A percentile compares a stretch with the other conserved stretches of the same genome.
Conservation (phyloP, 176 grass and related monocot species). For the Musa itinerans region DNA sequence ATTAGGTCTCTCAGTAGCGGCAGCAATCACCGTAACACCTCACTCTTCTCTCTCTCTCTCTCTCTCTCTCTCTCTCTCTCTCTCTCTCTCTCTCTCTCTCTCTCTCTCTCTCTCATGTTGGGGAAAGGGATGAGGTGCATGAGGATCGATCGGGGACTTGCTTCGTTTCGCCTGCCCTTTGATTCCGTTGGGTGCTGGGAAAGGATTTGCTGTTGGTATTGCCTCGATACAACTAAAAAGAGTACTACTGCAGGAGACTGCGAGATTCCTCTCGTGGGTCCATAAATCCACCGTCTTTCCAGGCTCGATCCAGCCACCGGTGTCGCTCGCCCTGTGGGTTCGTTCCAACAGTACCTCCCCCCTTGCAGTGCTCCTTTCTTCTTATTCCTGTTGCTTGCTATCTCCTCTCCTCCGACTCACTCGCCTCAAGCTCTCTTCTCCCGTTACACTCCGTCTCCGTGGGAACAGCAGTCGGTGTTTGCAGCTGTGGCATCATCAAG, state of each 20-base stretch:
- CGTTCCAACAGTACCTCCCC: neutral
- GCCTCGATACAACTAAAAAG: neutral
- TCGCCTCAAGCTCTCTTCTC: too few species aligned
- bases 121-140: too few species aligned
- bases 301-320: too few species aligned
- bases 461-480: slow-evolving; percentile 2
- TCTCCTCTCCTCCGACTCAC: neutral
- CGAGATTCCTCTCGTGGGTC: neutral
- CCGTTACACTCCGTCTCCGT: neutral
- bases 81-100: too few species aligned
- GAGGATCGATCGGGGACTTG: too few species aligned
- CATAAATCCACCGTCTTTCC: neutral
- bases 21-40: too few species aligned
- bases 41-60: too few species aligned
- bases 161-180: neutral
- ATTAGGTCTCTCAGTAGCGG: too few species aligned
- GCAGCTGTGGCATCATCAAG: slow-evolving; percentile 21
- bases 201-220: neutral
- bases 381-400: neutral
- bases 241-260: neutral
- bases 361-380: neutral
- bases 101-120: too few species aligned
- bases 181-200: slow-evolving; percentile 1
- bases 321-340: neutral
- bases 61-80: too few species aligned